Evolutionary conservation across 441 rosid species (phyloP).

Genomic region (Adansonia gregorii): DNA sequence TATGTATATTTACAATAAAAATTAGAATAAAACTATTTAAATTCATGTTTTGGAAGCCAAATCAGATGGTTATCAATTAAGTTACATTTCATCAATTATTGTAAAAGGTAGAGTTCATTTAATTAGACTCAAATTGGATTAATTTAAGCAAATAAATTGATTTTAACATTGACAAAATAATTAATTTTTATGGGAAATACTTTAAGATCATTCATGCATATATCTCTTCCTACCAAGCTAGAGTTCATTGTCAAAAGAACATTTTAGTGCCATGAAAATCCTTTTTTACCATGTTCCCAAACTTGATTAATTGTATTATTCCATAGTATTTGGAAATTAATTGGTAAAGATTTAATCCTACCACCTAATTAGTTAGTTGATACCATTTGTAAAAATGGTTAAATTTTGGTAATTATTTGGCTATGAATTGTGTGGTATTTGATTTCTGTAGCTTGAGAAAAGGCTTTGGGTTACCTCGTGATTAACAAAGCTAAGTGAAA

Average conservation of each 20-base stretch:
- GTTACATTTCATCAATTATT: background rate
- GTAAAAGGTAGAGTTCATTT: background rate
- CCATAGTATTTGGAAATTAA: background rate
- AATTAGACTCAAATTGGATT: background rate
- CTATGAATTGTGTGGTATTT: conserved; percentile 7
- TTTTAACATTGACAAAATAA: too few relatives aligned
- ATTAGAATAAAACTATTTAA: background rate
- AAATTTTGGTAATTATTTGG: background rate
- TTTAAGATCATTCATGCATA: too few relatives aligned
- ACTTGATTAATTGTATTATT: too few relatives aligned
- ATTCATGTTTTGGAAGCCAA: background rate
- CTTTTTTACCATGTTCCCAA: too few relatives aligned
- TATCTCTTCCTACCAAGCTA: too few relatives aligned
- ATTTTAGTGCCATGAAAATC: too few relatives aligned
- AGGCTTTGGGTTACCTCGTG: conserved; percentile 11
- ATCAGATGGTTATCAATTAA: background rate
- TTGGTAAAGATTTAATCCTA: background rate
- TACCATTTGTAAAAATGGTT: background rate
- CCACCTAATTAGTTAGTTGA: background rate
- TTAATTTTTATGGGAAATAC: too few relatives aligned
- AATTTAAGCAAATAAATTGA: background rate
- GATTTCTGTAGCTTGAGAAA: background rate
- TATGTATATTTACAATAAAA: background rate
- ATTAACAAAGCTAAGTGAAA: conserved; percentile 12
- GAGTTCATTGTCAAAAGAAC: too few relatives aligned